Percentiles rank a stretch among this genome's conserved stretches.
Evolutionary conservation across 2,329 filamentous ascomycete species (phyloP).

Genomic region (Xylariales sp.): DNA sequence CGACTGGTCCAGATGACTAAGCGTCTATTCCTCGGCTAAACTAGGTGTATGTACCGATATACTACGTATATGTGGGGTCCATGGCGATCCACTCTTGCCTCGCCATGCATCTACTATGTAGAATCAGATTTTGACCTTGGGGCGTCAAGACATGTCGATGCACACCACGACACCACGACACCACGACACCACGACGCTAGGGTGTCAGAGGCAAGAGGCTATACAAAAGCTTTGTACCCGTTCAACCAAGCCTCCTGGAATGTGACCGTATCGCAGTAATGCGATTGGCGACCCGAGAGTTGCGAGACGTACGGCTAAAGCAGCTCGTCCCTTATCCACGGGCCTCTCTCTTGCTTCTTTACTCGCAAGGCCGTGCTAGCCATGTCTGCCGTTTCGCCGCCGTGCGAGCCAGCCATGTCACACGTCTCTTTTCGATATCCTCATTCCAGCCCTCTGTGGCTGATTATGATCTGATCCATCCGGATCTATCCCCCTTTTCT

Average conservation of each 20-base stretch:
- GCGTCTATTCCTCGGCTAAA: slow-evolving; percentile 44
- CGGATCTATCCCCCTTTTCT: slow-evolving; percentile 30
- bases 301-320: slow-evolving; percentile 50
- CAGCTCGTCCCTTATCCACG: slow-evolving; percentile 39
- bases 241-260: slow-evolving; percentile 34
- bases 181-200: slow-evolving; percentile 4
- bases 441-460: slow-evolving; percentile 26
- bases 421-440: slow-evolving; percentile 36
- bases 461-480: slow-evolving; percentile 35
- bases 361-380: slow-evolving; percentile 26
- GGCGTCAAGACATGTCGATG: slow-evolving; percentile 12
- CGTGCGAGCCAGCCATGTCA: slow-evolving; percentile 19
- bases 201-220: background rate
- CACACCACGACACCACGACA: slow-evolving; percentile 5
- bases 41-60: background rate
- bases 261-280: slow-evolving; percentile 50
- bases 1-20: slow-evolving; percentile 35
- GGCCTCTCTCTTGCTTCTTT: slow-evolving; percentile 26
- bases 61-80: no score
- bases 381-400: background rate
- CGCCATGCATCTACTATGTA: no score
- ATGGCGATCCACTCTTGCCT: no score
- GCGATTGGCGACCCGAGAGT: slow-evolving; percentile 47
- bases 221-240: slow-evolving; percentile 3
- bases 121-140: background rate